phyloP scores from a whole-genome alignment of 768 basidiomycete species.

The Lentinula raphanica region DNA sequence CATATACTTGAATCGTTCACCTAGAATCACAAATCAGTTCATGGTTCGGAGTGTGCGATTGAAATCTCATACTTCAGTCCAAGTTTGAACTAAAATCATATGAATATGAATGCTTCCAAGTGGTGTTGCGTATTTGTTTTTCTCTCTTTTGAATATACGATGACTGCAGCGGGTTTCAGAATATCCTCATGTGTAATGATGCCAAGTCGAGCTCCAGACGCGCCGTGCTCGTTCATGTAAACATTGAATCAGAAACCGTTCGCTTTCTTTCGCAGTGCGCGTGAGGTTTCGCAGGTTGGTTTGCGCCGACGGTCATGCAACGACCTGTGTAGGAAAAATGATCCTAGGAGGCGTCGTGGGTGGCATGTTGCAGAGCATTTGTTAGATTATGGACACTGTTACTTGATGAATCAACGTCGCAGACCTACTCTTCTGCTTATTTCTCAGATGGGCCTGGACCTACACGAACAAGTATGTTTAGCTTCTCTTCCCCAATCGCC shows the following conservation, averaged over 20 bases:
- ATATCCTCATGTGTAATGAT: conserved; percentile 33
- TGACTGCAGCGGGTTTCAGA: conserved; percentile 40
- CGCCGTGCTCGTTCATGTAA: conserved; percentile 16
- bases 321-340: not conserved
- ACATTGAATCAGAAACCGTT: conserved; percentile 31
- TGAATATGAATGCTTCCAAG: conserved; percentile 34
- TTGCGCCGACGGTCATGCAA: not conserved
- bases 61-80: conserved; percentile 20
- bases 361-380: too few relatives aligned
- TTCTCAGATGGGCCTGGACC: not conserved
- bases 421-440: not conserved
- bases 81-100: too few relatives aligned
- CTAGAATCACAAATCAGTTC: not conserved
- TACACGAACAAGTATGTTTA: not conserved
- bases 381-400: too few relatives aligned
- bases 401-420: not conserved
- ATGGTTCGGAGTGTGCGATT: not conserved
- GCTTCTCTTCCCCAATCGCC: conserved; percentile 1
- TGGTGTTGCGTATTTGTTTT: conserved; percentile 34
- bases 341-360: too few relatives aligned
- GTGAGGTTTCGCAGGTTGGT: not conserved
- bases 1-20: not conserved
- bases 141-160: conserved; percentile 45
- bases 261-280: conserved; percentile 24
- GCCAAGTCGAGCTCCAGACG: conserved; percentile 7